phyloP scores from a whole-genome alignment of 164 flowering plant species.

The Protea cynaroides region DNA sequence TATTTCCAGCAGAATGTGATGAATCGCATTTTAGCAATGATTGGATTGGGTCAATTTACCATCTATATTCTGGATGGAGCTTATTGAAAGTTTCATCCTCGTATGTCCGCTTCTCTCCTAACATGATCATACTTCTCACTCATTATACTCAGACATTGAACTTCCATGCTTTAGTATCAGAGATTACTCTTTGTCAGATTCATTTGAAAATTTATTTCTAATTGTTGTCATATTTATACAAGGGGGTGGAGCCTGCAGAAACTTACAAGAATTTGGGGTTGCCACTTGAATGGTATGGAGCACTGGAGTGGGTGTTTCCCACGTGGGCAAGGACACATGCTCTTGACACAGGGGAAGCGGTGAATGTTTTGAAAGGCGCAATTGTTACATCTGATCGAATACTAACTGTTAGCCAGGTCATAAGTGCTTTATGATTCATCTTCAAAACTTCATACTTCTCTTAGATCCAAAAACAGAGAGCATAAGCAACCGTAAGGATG shows the following conservation, averaged over 20 bases:
- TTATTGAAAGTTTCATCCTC: too few species aligned
- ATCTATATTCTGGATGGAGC: too few species aligned
- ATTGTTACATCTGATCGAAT: slow-evolving; percentile 86
- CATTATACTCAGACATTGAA: background rate
- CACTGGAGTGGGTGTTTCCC: slow-evolving; percentile 89
- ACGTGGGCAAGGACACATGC: slow-evolving; percentile 98
- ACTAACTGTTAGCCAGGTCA: slow-evolving; percentile 90
- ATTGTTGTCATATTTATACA: slow-evolving; percentile 11
- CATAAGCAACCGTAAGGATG: background rate
- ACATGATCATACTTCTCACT: too few species aligned
- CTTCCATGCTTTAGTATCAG: background rate
- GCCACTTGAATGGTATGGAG: slow-evolving; percentile 86
- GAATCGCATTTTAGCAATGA: too few species aligned
- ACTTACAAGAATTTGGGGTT: slow-evolving; percentile 73
- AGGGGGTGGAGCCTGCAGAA: slow-evolving; percentile 95
- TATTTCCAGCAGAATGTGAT: too few species aligned
- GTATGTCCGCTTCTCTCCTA: too few species aligned
- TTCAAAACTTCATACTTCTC: too few species aligned
- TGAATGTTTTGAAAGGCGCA: slow-evolving; percentile 87
- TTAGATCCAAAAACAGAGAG: background rate
- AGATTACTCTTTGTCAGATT: background rate
- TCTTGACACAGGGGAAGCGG: slow-evolving; percentile 98
- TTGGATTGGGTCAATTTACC: too few species aligned
- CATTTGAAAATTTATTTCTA: background rate
- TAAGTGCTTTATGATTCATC: background rate